These are phyloP conservation scores for Ascoidea rubescens DNA, from an alignment of 805 yeast species.

Conservation along the genomic window DNA sequence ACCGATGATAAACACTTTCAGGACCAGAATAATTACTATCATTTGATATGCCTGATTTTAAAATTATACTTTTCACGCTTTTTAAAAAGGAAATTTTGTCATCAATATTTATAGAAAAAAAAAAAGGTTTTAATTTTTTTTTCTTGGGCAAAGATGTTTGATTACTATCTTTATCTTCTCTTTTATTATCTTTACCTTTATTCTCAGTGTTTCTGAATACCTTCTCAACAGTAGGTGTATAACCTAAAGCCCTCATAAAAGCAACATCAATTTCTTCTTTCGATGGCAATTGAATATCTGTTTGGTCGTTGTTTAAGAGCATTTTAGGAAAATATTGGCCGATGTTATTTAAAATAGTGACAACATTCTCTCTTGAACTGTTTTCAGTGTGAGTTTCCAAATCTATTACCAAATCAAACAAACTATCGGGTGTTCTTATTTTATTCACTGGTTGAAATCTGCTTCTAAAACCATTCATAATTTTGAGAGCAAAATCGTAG, in stretches of 20 bases:
- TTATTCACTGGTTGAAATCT: slow-evolving; percentile 50
- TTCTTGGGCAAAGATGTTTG: slow-evolving; percentile 5
- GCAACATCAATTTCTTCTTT: slow-evolving; percentile 29
- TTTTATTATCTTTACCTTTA: slow-evolving; percentile 7
- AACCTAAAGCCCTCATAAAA: slow-evolving; percentile 35
- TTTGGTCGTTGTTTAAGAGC: slow-evolving; percentile 10
- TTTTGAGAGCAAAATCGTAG: slow-evolving; percentile 33
- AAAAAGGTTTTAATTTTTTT: slow-evolving; percentile 4
- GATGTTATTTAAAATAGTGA: slow-evolving; percentile 20
- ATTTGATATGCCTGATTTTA: neutral
- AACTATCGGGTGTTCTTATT: slow-evolving; percentile 39
- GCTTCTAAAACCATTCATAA: slow-evolving; percentile 62
- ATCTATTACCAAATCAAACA: slow-evolving; percentile 53
- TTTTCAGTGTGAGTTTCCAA: slow-evolving; percentile 28
- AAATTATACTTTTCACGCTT: neutral
- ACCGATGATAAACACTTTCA: slow-evolving; percentile 1
- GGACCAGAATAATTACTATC: too few species aligned
- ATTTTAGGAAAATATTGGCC: slow-evolving; percentile 29
- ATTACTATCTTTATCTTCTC: slow-evolving; percentile 4
- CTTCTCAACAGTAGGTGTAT: slow-evolving; percentile 37
- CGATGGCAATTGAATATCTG: slow-evolving; percentile 21
- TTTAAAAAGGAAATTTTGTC: too few species aligned
- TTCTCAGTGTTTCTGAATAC: slow-evolving; percentile 9
- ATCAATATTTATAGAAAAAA: neutral
- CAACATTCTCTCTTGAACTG: slow-evolving; percentile 38